A percentile compares a stretch with the other conserved stretches of the same genome.
Conservation (phyloP, 306 rosid genomes). For the Carpinus viminea region DNA sequence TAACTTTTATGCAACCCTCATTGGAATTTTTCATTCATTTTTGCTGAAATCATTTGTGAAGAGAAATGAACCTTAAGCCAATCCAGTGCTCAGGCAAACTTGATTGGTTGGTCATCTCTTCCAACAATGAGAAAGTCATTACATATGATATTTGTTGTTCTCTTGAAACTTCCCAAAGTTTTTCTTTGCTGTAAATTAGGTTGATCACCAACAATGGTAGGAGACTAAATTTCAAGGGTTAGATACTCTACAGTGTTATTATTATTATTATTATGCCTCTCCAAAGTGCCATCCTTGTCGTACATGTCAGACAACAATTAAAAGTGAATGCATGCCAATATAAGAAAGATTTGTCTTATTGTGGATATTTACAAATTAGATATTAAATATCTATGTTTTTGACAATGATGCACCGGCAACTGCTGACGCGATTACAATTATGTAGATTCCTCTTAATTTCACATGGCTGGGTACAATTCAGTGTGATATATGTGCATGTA, state of each 20-base stretch:
- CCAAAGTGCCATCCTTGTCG: slow-evolving; percentile 8
- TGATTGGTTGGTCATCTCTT: no score
- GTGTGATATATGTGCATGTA: not conserved
- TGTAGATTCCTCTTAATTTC: slow-evolving; percentile 18
- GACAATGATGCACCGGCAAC: slow-evolving; percentile 12
- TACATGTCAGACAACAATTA: not conserved
- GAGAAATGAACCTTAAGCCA: no score
- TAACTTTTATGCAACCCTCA: no score
- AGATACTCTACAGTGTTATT: not conserved
- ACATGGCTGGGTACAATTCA: not conserved
- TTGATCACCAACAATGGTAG: not conserved
- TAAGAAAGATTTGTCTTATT: not conserved
- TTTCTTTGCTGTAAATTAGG: not conserved
- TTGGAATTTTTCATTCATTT: no score
- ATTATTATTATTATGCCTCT: not conserved
- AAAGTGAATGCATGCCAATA: slow-evolving; percentile 8
- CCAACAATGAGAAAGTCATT: not conserved
- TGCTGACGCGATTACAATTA: slow-evolving; percentile 4
- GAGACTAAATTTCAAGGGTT: not conserved
- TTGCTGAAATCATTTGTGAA: no score
- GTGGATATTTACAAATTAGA: not conserved
- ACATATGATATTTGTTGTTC: not conserved
- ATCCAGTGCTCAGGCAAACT: no score
- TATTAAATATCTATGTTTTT: not conserved
- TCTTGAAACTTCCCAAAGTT: no score